Base-by-base conservation (phyloP, 176 grass and related monocot genomes). In the Lolium rigidum region DNA sequence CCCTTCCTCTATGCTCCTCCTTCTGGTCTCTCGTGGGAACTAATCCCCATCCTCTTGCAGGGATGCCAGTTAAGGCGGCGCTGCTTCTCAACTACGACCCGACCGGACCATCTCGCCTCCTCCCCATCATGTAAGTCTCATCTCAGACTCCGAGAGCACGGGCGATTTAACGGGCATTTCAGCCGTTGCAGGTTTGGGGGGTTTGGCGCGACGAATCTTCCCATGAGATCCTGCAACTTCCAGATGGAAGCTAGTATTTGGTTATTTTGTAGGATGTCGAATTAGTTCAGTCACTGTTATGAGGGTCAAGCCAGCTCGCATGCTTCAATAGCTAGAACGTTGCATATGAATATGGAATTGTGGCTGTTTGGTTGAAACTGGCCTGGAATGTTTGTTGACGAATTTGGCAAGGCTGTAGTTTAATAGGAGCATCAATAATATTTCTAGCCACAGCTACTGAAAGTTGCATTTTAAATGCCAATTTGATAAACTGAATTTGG, bases 81-180 rank as follows among this genome's bases (percentile, higher is more conserved):
- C 83, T 95, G 55, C 86, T 98, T 46, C 87, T 98, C 84, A 95
- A 98, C 88, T 91, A 91, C 90, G 91, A 98, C 35, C 91, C 86
- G 0, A 70, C 22, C 13, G 86, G 59, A 2, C 90, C 95, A 5
- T 95, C 93, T 70, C 90, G 95, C 55, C 93, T 98, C 74, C 86
- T 98, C 14, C 86, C 95, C 5, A 52, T 94, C 70, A 70, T 98
- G 96, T 98, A 60, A 88, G 83, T 66, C 7, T 16, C 43, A 21
- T 66, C 71, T 2, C 59, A 4, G 9, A 15, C 31, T 6, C 46
- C 38, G 6, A 44, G 54, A 50, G 10, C 69, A 37, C 7, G 38
- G 66, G 20, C 39, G 14, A 72, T 51, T 22, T 64, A 24, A 16
- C 14, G 22, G 48, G 20, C 22, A 6, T 55, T 54, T 84, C 70